Conservation (phyloP, 768 basidiomycete species). For the Tylopilus subfusipes region DNA sequence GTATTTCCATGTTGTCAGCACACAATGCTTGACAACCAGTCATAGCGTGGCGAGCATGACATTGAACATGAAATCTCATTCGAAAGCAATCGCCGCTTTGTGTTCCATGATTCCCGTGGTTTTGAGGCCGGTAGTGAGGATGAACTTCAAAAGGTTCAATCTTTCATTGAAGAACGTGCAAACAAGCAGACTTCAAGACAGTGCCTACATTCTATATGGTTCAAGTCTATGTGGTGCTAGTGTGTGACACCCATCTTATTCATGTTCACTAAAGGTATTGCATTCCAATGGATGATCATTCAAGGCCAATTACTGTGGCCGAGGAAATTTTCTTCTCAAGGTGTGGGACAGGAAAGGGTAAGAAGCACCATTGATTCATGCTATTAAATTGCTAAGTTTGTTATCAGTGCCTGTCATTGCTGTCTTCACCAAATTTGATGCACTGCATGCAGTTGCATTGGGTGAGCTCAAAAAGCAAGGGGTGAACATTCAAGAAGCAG, state of each 20-base stretch:
- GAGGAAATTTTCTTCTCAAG: conserved; percentile 30
- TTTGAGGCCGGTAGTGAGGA: conserved; percentile 35
- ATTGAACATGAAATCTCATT: conserved; percentile 20
- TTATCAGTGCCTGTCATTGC: no score
- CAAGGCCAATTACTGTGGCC: conserved; percentile 28
- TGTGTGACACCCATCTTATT: no score
- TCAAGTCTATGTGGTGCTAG: no score
- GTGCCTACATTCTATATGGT: no score
- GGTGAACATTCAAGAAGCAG: neutral
- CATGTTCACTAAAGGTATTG: conserved; percentile 35
- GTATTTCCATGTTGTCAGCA: neutral
- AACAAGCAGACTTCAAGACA: neutral
- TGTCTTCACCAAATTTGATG: conserved; percentile 41
- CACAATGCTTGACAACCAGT: neutral
- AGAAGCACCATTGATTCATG: conserved; percentile 29
- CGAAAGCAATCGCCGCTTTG: conserved; percentile 30
- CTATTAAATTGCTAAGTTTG: no score
- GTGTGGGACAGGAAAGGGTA: conserved; percentile 11
- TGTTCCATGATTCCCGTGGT: conserved; percentile 43
- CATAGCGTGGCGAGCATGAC: conserved; percentile 11
- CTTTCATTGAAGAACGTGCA: conserved; percentile 31
- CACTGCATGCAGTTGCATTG: conserved; percentile 22
- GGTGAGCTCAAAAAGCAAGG: conserved; percentile 7
- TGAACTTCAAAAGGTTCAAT: conserved; percentile 29
- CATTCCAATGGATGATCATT: conserved; percentile 26